Base-by-base conservation (phyloP, 208 protist genomes). In the Crithidia acanthocephali region DNA sequence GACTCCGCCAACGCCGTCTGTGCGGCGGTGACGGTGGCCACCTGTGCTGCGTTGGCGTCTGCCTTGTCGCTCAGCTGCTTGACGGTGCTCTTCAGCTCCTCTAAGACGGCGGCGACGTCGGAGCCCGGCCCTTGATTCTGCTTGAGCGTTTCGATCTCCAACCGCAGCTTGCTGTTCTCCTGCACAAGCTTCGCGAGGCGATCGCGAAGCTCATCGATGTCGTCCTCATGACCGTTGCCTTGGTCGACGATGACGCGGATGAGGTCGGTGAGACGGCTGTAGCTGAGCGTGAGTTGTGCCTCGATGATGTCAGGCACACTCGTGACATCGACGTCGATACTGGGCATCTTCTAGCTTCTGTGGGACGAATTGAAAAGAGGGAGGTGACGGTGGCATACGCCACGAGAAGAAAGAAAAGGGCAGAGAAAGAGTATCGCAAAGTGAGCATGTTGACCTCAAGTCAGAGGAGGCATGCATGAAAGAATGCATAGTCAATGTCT, bases 271-370 rank as follows among this genome's bases (percentile, higher is more conserved):
- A 96, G 85, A 51, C 89, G 85, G 59, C 85, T 94, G 80, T 94
- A 96, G 76, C 89, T 96, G 13, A 96, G 81, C 3, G 92, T 96
- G 11, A 96, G 80, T 68, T 96, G 91, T 47, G 91, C 91, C 81
- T 96, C 91, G 62, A 96, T 96, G 73, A 96, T 94, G 72, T 96
- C 91, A 13, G 91, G 91, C 35, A 96, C 88, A 50, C 72, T 77
- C 5, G 76, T 61, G 33, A 92, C 72, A 79, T 96, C 91, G 20
- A 92, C 58, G 16, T 92, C 88, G 16, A 93, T 82, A 23, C 73
- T 65, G 6, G 91, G 79, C 91, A 96, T 96, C 33, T 60, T 56
- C 27, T 50, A 2, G 20, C 23, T 63, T 32, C 33, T n/a, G 10
- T 53, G 13, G 44, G 6, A 48, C 2, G 16, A 4, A 48, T n/a